phyloP scores from a whole-genome alignment of 345 rosid species.

The Pugionium cornutum region DNA sequence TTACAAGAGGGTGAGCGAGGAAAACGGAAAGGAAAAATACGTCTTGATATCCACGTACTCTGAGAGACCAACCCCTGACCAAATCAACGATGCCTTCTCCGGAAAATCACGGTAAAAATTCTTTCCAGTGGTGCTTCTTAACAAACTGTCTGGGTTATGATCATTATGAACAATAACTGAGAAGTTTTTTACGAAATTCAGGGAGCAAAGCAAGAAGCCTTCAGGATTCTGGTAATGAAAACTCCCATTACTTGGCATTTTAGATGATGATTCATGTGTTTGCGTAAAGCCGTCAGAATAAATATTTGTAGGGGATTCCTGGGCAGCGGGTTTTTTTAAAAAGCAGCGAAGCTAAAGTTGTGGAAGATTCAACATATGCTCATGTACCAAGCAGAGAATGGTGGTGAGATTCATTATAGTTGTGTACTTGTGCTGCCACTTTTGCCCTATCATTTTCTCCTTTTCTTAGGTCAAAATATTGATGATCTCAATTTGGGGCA shows the following conservation, averaged over 20 bases:
- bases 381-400: neutral
- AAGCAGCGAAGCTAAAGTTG: neutral
- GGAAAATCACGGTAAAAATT: slow-evolving; percentile 57
- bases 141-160: neutral
- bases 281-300: neutral
- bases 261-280: neutral
- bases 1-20: slow-evolving; percentile 68
- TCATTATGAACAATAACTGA: slow-evolving; percentile 1
- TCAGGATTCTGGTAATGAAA: slow-evolving; percentile 68
- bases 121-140: neutral
- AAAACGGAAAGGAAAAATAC: slow-evolving; percentile 64
- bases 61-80: slow-evolving; percentile 62
- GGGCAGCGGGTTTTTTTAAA: slow-evolving; percentile 53
- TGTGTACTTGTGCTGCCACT: neutral
- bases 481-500: neutral
- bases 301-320: slow-evolving; percentile 59
- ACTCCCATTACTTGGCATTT: neutral
- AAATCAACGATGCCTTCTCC: slow-evolving; percentile 72
- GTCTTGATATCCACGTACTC: slow-evolving; percentile 54
- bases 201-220: slow-evolving; percentile 57
- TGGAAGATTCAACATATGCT: neutral
- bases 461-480: slow-evolving; percentile 3
- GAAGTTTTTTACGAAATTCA: slow-evolving; percentile 24
- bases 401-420: slow-evolving; percentile 2
- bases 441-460: neutral